phyloP scores from a whole-genome alignment of 352 stramenopile genomes.

The Phytophthora europaea region DNA sequence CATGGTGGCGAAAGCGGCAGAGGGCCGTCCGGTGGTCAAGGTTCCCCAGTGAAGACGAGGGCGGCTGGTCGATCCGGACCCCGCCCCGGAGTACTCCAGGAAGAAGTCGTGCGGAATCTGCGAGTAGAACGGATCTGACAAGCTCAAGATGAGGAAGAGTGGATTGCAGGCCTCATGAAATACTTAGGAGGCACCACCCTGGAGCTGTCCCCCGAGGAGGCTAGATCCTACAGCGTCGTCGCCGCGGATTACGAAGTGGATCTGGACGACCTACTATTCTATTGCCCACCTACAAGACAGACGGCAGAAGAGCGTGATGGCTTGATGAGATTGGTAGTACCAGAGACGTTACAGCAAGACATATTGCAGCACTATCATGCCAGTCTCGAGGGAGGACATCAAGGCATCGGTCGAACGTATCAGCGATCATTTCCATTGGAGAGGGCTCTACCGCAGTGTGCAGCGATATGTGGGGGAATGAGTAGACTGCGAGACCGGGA shows the following conservation, averaged over 20 bases:
- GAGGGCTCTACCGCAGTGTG: background rate
- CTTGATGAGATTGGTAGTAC: no score
- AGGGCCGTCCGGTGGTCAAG: no score
- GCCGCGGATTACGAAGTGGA: background rate
- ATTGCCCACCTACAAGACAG: background rate
- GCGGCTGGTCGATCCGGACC: background rate
- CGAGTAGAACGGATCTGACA: background rate
- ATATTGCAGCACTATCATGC: background rate
- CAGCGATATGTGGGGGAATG: background rate
- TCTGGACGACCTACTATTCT: background rate
- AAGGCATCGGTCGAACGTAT: background rate
- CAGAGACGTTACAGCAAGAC: background rate
- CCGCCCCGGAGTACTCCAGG: background rate
- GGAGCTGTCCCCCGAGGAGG: background rate
- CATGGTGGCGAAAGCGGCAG: no score
- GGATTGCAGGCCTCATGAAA: background rate
- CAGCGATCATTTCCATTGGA: background rate
- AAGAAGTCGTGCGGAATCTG: background rate
- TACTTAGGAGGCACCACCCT: background rate
- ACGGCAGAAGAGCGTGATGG: background rate
- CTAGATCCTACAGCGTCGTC: background rate
- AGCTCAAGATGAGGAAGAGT: background rate
- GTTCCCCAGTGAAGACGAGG: no score
- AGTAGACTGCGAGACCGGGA: slow-evolving; percentile 12
- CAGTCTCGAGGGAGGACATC: background rate